Base-by-base conservation (phyloP, 805 yeast species). In the Lipomyces yamadae region DNA sequence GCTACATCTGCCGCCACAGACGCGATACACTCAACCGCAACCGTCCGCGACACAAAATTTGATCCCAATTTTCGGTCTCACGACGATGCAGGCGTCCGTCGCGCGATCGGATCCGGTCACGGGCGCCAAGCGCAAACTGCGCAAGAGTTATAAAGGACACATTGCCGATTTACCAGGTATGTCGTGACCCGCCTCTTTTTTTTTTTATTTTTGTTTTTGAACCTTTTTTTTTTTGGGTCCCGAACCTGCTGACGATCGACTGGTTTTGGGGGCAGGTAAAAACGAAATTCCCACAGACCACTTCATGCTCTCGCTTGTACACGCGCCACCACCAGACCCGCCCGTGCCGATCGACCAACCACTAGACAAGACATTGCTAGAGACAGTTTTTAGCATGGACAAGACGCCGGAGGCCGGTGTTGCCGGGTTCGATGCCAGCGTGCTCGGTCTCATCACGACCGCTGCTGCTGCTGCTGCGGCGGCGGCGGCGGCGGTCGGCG, bases 81-180 rank as follows among this genome's bases (percentile, higher is more conserved):
- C 84, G 52, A 83, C 82, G 1, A 79, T 93, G 13, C 90, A 97
- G 0, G 82, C 85, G 63, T 88, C 96, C 2, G 88, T 95, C 55
- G 97, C 97, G 0, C 84, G 99, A 74, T 84, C 88, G 10, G 92
- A 91, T 73, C 88, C 92, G 1, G 96, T 89, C 73, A 97, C 97
- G 0, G 84, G 95, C 0, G 92, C 91, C 72, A 97, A 97, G 63
- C 92, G 92, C 50, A 95, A 95, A 78, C 83, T 95, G 63, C 84
- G 99, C 73, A 95, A 95, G 78, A 92, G 98, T 0, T 95, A 95
- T 79, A 95, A 95, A 77, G 92, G 93, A 70, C 98, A 94, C 76
- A 89, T 95, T 13, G 82, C 84, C 50, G 98, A 93, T 72, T 80
- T 95, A 35, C 90, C 97, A 0, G 98, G 74, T 69, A 45, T n/a